Base-by-base conservation (phyloP, 1,284 basidiomycete species). In the Cystobasidiaceae sp. region DNA sequence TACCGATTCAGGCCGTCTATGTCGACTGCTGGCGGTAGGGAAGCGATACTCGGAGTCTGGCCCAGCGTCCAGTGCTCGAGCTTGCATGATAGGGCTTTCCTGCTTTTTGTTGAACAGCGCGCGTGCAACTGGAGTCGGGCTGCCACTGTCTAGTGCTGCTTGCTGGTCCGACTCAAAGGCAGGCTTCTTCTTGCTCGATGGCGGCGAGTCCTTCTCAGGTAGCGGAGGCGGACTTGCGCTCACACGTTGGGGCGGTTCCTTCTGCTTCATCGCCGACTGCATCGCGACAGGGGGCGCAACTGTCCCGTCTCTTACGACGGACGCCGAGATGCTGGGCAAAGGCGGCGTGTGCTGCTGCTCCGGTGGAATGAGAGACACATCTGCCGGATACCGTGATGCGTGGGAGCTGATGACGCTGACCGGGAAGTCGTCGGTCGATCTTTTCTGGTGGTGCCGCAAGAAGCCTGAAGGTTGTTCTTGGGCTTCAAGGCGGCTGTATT, bases 41-140 rank as follows among this genome's bases (percentile, higher is more conserved):
- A 64, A 64, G n/a, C 52, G 50, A 51, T 64, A 64, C 34, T 55
- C 61, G 3, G 61, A 51, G 17, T 5, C 33, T 4, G 61, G 61
- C 11, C 39, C 45, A 34, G 61, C 49, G 32, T 55, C 34, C 32
- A 44, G 27, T 34, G 48, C 5, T 21, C 28, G 27, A 4, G 30
- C 51, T 54, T 7, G 7, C 21, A 49, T 19, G 43, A 23, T n/a
- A 7, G 6, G 46, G 4, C 21, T 49, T 49, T 15, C 30, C 15
- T 32, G 13, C 21, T 59, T 30, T 4, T 21, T 17, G 6, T 19
- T 25, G 46, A 28, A 49, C 21, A 5, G 19, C 23, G n/a, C 46
- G 46, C 21, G 6, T 17, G 46, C 23, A 11, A 27, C 46, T 25
- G n/a, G 11, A 11, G n/a, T 39, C n/a, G 37, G 37, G n/a, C 37